Base-by-base conservation (phyloP, 2,329 filamentous ascomycete species). In the Xylariaceae sp. region DNA sequence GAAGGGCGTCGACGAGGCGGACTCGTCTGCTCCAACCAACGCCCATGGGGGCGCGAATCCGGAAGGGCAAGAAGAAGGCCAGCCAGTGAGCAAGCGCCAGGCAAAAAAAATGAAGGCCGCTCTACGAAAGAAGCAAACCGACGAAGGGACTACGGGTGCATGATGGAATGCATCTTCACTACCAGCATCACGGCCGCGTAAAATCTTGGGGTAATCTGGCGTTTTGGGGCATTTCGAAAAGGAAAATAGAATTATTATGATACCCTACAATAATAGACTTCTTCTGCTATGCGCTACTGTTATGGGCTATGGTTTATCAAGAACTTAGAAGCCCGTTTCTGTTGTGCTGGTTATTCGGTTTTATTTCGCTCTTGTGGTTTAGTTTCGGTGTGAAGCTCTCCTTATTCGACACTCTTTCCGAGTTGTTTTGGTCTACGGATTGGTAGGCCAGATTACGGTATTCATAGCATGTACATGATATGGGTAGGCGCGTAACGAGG, bases 41-140 rank as follows among this genome's bases (percentile, higher is more conserved):
- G 19, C 30, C 5, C 36, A 52, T 16, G 30, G 9, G 13, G 40
- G 18, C 13, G 5, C 36, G n/a, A n/a, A n/a, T n/a, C n/a, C n/a
- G n/a, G n/a, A n/a, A 8, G 44, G 37, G 3, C 42, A 53, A 12
- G 42, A 39, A 22, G 43, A 46, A n/a, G 47, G 42, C n/a, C 55
- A 58, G 37, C 47, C 69, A 15, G 61, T 78, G 22, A 82, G 78
- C 63, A 84, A 80, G 65, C 73, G 79, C 48, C 77, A 82, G 63
- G 74, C 76, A 2, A 85, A 85, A 71, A 84, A 80, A 70, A 67
- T 79, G 64, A 80, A 73, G 66, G 63, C 79, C 5, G 76, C 75
- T n/a, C 65, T 73, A 19, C 70, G 75, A 60, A 70, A 72, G 45
- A 63, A 67, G 41, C 57, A 65, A 41, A 45, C 30, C 5, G 61